A percentile compares a stretch with the other conserved stretches of the same genome.
Evolutionary conservation across 768 basidiomycete species (phyloP).

Genomic region (Dendrothele bispora): DNA sequence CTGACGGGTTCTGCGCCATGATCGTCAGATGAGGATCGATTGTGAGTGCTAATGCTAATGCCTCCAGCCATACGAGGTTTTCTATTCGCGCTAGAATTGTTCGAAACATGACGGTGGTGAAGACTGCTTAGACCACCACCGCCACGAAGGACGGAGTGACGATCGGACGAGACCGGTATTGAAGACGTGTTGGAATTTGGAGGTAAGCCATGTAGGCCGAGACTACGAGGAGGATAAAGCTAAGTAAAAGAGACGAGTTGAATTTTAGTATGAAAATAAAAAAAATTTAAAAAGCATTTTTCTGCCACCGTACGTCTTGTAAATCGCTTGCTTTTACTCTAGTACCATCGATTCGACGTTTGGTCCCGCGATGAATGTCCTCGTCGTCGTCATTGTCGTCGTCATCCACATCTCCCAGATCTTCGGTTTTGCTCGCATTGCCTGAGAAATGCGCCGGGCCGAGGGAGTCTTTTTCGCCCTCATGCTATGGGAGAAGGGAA

Average conservation of each 20-base stretch:
- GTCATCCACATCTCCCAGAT: slow-evolving; percentile 38
- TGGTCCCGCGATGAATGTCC: slow-evolving; percentile 15
- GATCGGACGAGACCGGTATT: slow-evolving; percentile 17
- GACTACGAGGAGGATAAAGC: neutral
- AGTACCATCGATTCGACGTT: neutral
- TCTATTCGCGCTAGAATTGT: slow-evolving; percentile 20
- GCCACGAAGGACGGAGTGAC: slow-evolving; percentile 15
- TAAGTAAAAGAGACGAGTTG: neutral
- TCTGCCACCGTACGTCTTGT: slow-evolving; percentile 13
- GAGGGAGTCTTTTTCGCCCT: slow-evolving; percentile 50
- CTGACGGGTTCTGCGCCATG: slow-evolving; percentile 6
- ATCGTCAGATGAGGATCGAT: slow-evolving; percentile 27
- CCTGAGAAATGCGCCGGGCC: slow-evolving; percentile 48
- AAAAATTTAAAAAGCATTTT: neutral
- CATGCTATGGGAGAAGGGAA: slow-evolving; percentile 34
- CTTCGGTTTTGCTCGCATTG: slow-evolving; percentile 27
- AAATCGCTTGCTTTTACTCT: slow-evolving; percentile 6
- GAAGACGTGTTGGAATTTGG: neutral
- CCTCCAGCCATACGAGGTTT: slow-evolving; percentile 18
- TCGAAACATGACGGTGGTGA: too few species aligned
- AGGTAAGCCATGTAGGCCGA: neutral
- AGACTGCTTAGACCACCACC: slow-evolving; percentile 2
- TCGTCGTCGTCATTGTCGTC: slow-evolving; percentile 44
- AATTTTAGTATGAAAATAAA: neutral
- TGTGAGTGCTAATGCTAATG: slow-evolving; percentile 12